Percentiles rank a stretch among this genome's conserved stretches.
phyloP scores from a whole-genome alignment of 2,329 filamentous ascomycete species.

The Colletotrichum destructivum region DNA sequence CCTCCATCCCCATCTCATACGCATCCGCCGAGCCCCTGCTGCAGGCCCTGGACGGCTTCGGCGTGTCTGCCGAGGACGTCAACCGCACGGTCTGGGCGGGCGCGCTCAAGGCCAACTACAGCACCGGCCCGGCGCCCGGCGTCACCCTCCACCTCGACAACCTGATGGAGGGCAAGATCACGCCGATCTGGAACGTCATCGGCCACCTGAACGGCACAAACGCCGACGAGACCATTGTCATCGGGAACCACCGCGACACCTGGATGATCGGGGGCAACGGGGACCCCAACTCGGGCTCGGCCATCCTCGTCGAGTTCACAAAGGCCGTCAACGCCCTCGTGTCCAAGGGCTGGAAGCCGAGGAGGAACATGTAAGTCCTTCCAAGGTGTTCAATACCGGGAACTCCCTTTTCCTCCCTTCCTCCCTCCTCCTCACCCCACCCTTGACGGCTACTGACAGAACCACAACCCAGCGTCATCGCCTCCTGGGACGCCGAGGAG shows the following conservation, averaged over 20 bases:
- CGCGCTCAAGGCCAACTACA: slow-evolving; percentile 60
- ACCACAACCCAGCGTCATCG: slow-evolving; percentile 73
- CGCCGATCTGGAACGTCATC: slow-evolving; percentile 84
- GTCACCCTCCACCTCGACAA: slow-evolving; percentile 77
- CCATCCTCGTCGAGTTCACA: slow-evolving; percentile 82
- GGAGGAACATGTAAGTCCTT: slow-evolving; percentile 68
- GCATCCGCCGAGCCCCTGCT: slow-evolving; percentile 82
- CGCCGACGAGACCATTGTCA: slow-evolving; percentile 80
- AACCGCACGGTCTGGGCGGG: slow-evolving; percentile 72
- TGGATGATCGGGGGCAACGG: slow-evolving; percentile 90
- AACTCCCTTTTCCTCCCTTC: no score
- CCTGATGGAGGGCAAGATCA: slow-evolving; percentile 75
- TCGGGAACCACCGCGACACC: slow-evolving; percentile 87
- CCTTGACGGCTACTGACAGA: background rate
- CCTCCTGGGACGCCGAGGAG: slow-evolving; percentile 81
- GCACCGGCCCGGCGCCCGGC: slow-evolving; percentile 63
- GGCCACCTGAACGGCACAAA: slow-evolving; percentile 85
- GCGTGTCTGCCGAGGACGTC: slow-evolving; percentile 77
- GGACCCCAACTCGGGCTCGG: slow-evolving; percentile 86
- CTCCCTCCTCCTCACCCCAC: no score
- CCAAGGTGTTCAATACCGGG: no score
- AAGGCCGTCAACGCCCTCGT: slow-evolving; percentile 80
- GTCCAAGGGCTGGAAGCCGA: slow-evolving; percentile 83
- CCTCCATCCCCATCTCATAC: slow-evolving; percentile 87
- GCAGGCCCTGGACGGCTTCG: slow-evolving; percentile 83